Conservation (phyloP, 257 asterid species). For the Nicotiana otophora region DNA sequence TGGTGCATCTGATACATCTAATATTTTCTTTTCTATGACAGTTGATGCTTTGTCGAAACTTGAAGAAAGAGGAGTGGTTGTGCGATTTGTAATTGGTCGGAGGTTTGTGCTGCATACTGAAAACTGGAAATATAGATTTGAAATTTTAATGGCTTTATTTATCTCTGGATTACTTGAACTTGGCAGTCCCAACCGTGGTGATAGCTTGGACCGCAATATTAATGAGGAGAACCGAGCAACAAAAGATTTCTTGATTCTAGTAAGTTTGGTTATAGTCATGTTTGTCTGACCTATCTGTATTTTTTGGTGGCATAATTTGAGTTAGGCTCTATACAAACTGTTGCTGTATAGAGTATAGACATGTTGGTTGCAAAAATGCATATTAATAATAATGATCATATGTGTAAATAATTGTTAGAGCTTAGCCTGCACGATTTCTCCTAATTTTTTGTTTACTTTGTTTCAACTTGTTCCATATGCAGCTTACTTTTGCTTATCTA, state of each 20-base stretch:
- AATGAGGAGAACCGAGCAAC: constrained; percentile 61
- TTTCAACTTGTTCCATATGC: constrained; percentile 1
- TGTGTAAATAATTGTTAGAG: background rate
- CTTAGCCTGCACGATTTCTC: background rate
- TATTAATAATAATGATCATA: background rate
- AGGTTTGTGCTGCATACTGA: constrained; percentile 43
- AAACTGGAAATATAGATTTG: constrained; percentile 2
- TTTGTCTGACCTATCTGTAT: background rate
- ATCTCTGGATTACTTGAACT: constrained; percentile 17
- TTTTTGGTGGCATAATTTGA: background rate
- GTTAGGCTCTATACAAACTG: background rate
- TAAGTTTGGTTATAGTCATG: constrained; percentile 31
- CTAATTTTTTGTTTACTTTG: background rate
- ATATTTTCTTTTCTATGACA: constrained; percentile 30
- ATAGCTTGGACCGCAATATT: constrained; percentile 86
- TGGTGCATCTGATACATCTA: background rate
- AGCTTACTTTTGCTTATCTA: constrained; percentile 7
- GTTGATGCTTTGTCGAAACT: constrained; percentile 60
- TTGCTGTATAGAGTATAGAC: background rate
- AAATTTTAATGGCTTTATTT: background rate
- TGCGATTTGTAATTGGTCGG: constrained; percentile 77
- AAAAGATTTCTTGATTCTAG: constrained; percentile 82
- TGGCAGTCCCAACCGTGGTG: constrained; percentile 89
- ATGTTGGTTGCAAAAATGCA: background rate
- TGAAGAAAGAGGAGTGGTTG: constrained; percentile 71